A percentile compares a stretch with the other conserved stretches of the same genome.
Evolutionary conservation across 306 rosid species (phyloP).

Genomic region (Arachis stenosperma): DNA sequence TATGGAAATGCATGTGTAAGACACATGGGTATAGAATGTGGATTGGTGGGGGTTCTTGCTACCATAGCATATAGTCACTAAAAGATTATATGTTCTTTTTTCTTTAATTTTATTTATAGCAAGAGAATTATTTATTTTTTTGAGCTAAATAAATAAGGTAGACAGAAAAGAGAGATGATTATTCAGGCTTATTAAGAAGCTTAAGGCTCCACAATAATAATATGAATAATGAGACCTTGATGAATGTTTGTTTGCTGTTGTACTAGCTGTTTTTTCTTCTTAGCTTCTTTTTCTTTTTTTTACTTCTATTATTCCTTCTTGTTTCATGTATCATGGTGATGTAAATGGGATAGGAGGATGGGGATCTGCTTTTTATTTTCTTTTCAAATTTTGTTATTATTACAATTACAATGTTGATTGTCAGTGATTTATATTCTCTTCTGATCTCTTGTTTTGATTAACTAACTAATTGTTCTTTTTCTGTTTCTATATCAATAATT

Average conservation of each 20-base stretch:
- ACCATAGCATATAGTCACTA: slow-evolving; percentile 54
- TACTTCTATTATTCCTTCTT: neutral
- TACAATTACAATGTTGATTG: slow-evolving; percentile 16
- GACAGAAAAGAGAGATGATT: neutral
- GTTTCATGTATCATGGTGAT: slow-evolving; percentile 44
- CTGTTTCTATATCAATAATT: neutral
- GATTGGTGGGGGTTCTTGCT: slow-evolving; percentile 37
- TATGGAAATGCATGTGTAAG: slow-evolving; percentile 30
- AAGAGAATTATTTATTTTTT: slow-evolving; percentile 63
- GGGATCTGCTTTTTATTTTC: slow-evolving; percentile 13
- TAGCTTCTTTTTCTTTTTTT: no score
- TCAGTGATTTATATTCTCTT: neutral
- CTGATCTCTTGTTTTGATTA: neutral
- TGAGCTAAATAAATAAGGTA: slow-evolving; percentile 50
- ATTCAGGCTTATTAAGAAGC: neutral
- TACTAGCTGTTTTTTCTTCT: neutral
- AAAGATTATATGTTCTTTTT: slow-evolving; percentile 53
- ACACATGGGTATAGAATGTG: slow-evolving; percentile 45
- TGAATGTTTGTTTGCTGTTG: slow-evolving; percentile 34
- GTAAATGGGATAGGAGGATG: slow-evolving; percentile 51
- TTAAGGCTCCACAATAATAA: slow-evolving; percentile 44
- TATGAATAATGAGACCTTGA: slow-evolving; percentile 43
- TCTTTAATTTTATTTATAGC: neutral
- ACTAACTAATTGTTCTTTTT: neutral
- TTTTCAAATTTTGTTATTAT: slow-evolving; percentile 10